Conservation (phyloP, 495 filamentous ascomycete genomes). For the Hypoxylon fuscum region DNA sequence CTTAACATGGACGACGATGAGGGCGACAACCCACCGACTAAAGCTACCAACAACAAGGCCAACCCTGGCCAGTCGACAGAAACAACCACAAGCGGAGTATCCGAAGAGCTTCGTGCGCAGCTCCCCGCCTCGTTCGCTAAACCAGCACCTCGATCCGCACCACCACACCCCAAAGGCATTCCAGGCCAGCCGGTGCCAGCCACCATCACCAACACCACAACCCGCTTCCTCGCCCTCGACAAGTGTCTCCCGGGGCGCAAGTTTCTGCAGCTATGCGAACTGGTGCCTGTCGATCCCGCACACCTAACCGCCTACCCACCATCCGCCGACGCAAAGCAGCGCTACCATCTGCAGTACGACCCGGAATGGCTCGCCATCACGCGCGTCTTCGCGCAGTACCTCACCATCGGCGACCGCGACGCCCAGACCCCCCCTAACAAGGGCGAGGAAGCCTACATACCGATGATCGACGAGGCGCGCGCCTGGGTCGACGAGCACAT, state of each 20-base stretch:
- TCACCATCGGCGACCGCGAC: slow-evolving; percentile 65
- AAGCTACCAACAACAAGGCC: background rate
- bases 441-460: slow-evolving; percentile 70
- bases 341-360: slow-evolving; percentile 75
- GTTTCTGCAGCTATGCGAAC: slow-evolving; percentile 81
- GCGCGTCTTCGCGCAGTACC: slow-evolving; percentile 73
- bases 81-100: slow-evolving; percentile 54
- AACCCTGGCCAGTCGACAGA: background rate
- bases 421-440: slow-evolving; percentile 59
- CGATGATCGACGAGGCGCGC: slow-evolving; percentile 69
- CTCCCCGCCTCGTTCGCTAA: slow-evolving; percentile 71
- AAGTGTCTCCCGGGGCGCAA: slow-evolving; percentile 80
- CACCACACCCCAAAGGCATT: slow-evolving; percentile 35
- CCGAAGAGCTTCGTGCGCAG: slow-evolving; percentile 69
- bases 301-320: slow-evolving; percentile 21
- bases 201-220: slow-evolving; percentile 75
- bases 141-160: slow-evolving; percentile 46
- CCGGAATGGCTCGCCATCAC: slow-evolving; percentile 95
- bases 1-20: slow-evolving; percentile 64
- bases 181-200: slow-evolving; percentile 58
- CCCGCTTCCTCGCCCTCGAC: slow-evolving; percentile 87
- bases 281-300: slow-evolving; percentile 53
- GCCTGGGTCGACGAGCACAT: slow-evolving; percentile 82
- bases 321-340: slow-evolving; percentile 43
- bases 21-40: slow-evolving; percentile 30